Evolutionary conservation across 2,329 filamentous ascomycete genomes (phyloP).

Genomic region (Sporothrix globosa): DNA sequence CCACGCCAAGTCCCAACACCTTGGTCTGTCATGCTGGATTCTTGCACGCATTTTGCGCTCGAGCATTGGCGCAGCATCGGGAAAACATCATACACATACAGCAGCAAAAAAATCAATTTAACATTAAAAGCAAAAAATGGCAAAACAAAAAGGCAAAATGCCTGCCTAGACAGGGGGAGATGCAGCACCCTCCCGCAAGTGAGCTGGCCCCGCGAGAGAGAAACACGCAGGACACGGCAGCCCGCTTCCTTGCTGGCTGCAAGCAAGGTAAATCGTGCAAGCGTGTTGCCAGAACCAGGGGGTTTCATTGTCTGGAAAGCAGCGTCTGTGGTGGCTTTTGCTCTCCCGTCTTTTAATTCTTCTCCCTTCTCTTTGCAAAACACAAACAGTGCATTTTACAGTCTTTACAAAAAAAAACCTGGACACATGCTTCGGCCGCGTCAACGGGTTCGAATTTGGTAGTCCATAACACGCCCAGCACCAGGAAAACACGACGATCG

Average conservation of each 20-base stretch:
- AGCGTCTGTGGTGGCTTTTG: conserved; percentile 1
- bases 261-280: conserved; percentile 24
- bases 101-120: neutral
- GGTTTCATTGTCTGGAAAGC: neutral
- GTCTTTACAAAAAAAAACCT: neutral
- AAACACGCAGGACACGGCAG: conserved; percentile 13
- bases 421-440: conserved; percentile 13
- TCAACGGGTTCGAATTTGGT: neutral
- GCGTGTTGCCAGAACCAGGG: conserved; percentile 18
- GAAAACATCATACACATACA: neutral
- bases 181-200: neutral
- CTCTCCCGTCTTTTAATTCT: neutral
- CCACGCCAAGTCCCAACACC: conserved; percentile 18
- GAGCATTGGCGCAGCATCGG: conserved; percentile 20
- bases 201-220: neutral
- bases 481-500: conserved; percentile 30
- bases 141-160: neutral
- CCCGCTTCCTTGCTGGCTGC: conserved; percentile 14
- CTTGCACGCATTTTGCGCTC: conserved; percentile 1
- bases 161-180: neutral
- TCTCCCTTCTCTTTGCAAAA: neutral
- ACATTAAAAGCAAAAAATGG: neutral
- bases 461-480: conserved; percentile 10
- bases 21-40: neutral
- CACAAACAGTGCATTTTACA: conserved; percentile 21